Percentiles rank a stretch among this genome's conserved stretches.
Evolutionary conservation across 139 green algal species (phyloP).

Genomic region (Tetraselmis chui): DNA sequence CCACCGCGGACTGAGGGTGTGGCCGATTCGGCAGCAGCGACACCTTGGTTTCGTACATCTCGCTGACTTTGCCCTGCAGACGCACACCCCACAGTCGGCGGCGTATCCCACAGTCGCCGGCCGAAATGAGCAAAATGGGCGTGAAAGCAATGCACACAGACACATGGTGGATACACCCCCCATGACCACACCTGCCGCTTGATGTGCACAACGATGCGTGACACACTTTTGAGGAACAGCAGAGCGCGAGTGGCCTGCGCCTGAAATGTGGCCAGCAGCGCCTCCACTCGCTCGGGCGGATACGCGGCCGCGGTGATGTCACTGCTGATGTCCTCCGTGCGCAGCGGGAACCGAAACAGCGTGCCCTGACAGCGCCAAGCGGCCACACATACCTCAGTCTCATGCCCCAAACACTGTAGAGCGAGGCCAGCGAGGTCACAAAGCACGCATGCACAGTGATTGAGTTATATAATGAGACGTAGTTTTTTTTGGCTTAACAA

Average conservation of each 20-base stretch:
- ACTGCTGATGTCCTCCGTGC: slow-evolving; percentile 23
- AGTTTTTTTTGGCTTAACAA: too few relatives aligned
- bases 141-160: too few relatives aligned
- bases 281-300: slow-evolving; percentile 23
- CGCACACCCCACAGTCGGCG: too few relatives aligned
- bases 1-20: neutral
- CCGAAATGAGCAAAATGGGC: too few relatives aligned
- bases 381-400: too few relatives aligned
- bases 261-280: slow-evolving; percentile 43
- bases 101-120: too few relatives aligned
- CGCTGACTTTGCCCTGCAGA: neutral
- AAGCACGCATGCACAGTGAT: too few relatives aligned
- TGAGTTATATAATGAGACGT: too few relatives aligned
- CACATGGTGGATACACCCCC: too few relatives aligned
- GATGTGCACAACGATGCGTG: neutral
- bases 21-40: neutral
- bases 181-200: neutral
- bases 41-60: neutral
- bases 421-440: too few relatives aligned
- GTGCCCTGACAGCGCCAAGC: slow-evolving; percentile 39
- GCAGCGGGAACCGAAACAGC: slow-evolving; percentile 74
- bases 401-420: too few relatives aligned
- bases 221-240: slow-evolving; percentile 68
- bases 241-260: slow-evolving; percentile 42
- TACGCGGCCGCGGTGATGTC: slow-evolving; percentile 60